Evolutionary conservation across 2,329 filamentous ascomycete genomes (phyloP), one percentile per base, ranked within the genome.

Genomic region (Alternaria rosae): DNA sequence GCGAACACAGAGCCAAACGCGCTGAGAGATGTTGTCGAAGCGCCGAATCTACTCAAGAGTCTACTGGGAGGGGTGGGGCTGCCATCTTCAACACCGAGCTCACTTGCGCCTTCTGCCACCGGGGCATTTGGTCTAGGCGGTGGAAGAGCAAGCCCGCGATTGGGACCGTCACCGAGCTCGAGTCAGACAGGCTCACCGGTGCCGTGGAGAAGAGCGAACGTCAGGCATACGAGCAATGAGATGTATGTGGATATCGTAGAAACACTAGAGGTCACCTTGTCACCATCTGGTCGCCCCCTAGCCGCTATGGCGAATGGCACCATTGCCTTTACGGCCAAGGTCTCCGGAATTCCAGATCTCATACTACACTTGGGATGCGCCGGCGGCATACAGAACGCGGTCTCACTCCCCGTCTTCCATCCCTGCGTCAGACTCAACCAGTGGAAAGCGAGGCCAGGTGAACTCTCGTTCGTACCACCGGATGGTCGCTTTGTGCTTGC

Each of bases 171-270:
- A 51, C 72, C 65, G 57, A 42, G 67, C 53, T 68, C 66, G 60
- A 61, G 20, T 41, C 79, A 72, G 71, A 67, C 79, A 70, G 60
- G 82, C 75, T 68, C 85, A 76, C 60, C 88, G 3, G 88, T 98
- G 42, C 94, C 94, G 1, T 99, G 95, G 95, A 88, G 95, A 64
- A 86, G 93, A 63, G 89, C 92, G 41, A 97, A 97, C 73, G 95
- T 99, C 55, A 87, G 94, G 15, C 95, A 99, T 79, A 98, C 94
- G 5, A 97, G 92, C 57, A 99, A 98, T 80, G 95, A 99, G 79
- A 85, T 99, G 69, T 98, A 98, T 78, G 94, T 97, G 59, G 95
- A 99, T 77, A 89, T 99, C 12, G 89, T 99, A 64, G 95, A 99
- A 82, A 93, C 92, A 1, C 84, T 99, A 0, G 88, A 89, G 1